A percentile compares a stretch with the other conserved stretches of the same genome.
phyloP scores from a whole-genome alignment of 768 basidiomycete genomes.

The Podaxis sp. region DNA sequence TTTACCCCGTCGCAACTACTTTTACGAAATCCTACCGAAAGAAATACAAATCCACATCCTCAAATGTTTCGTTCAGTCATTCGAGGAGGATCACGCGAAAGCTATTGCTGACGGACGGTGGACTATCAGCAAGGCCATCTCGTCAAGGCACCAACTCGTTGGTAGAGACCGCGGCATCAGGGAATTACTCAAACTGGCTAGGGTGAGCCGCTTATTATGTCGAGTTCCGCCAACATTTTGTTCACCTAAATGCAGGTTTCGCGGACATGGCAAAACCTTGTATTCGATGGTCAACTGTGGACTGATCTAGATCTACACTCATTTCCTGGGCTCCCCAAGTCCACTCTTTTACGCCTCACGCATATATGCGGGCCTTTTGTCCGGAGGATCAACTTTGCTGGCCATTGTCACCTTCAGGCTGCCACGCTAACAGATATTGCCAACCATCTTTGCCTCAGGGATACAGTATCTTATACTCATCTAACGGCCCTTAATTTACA shows the following conservation, averaged over 20 bases:
- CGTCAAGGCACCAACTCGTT: slow-evolving; percentile 67
- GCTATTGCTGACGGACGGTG: slow-evolving; percentile 48
- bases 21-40: slow-evolving; percentile 69
- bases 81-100: slow-evolving; percentile 58
- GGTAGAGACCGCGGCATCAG: slow-evolving; percentile 72
- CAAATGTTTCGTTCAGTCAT: slow-evolving; percentile 49
- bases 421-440: slow-evolving; percentile 53
- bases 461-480: slow-evolving; percentile 53
- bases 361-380: slow-evolving; percentile 64
- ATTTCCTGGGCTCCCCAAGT: slow-evolving; percentile 56
- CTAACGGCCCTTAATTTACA: slow-evolving; percentile 70
- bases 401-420: slow-evolving; percentile 53
- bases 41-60: slow-evolving; percentile 70
- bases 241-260: slow-evolving; percentile 55
- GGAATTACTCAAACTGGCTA: slow-evolving; percentile 76
- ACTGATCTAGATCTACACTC: slow-evolving; percentile 56
- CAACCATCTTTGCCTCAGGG: slow-evolving; percentile 49
- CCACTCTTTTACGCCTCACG: slow-evolving; percentile 53
- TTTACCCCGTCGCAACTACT: slow-evolving; percentile 51
- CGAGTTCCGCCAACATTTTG: slow-evolving; percentile 11
- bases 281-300: slow-evolving; percentile 91
- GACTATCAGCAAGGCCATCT: slow-evolving; percentile 61
- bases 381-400: slow-evolving; percentile 58
- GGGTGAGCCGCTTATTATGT: slow-evolving; percentile 49
- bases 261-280: slow-evolving; percentile 70